These are phyloP conservation scores for Xerocomellus chrysenteron DNA, from an alignment of 768 basidiomycete species.

Conservation along the genomic window DNA sequence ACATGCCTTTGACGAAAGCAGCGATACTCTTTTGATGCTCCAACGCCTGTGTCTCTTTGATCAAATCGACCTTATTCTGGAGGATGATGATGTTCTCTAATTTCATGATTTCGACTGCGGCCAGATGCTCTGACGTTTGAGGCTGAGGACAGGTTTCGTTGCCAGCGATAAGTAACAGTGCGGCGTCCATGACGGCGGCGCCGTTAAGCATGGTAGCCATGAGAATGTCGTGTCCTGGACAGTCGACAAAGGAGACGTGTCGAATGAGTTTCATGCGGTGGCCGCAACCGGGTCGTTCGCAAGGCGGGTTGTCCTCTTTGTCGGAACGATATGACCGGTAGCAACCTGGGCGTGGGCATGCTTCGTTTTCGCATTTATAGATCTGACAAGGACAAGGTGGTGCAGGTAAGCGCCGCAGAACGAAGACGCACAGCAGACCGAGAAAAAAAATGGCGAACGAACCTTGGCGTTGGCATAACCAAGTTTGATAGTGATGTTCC, in stretches of 20 bases:
- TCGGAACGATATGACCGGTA: conserved; percentile 92
- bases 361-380: conserved; percentile 94
- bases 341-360: conserved; percentile 91
- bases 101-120: conserved; percentile 99
- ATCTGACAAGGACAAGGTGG: conserved; percentile 57
- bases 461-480: conserved; percentile 99
- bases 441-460: conserved; percentile 34
- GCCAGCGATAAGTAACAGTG: conserved; percentile 90
- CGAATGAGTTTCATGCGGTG: conserved; percentile 59
- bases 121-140: conserved; percentile 97
- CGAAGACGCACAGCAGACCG: background rate
- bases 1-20: conserved; percentile 89
- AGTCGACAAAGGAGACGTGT: conserved; percentile 99
- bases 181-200: conserved; percentile 99
- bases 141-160: conserved; percentile 99
- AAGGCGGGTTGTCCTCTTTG: conserved; percentile 87
- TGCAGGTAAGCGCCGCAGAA: background rate
- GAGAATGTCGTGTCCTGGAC: conserved; percentile 97
- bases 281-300: conserved; percentile 36
- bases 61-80: conserved; percentile 98
- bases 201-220: conserved; percentile 99
- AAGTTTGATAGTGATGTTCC: conserved; percentile 99
- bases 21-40: conserved; percentile 96
- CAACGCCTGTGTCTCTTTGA: conserved; percentile 90
- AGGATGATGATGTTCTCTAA: conserved; percentile 96